Evolutionary conservation across 257 asterid genomes (phyloP).

Genomic region (Salvia rosmarinus): DNA sequence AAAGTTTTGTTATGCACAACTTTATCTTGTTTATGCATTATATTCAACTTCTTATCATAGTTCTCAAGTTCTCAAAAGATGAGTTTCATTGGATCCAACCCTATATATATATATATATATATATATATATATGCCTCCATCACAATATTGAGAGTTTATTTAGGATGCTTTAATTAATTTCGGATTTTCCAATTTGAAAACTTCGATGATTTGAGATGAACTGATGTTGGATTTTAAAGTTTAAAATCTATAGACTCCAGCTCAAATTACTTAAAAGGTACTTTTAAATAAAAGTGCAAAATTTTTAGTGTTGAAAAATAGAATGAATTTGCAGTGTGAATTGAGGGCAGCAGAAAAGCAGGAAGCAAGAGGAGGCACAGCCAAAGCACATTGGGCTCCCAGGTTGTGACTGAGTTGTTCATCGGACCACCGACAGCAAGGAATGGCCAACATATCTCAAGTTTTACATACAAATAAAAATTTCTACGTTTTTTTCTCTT

Average conservation of each 20-base stretch:
- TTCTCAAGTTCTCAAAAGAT: too few species aligned
- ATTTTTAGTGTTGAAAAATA: neutral
- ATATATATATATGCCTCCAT: neutral
- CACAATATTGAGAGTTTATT: neutral
- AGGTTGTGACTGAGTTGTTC: constrained; percentile 51
- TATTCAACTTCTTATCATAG: too few species aligned
- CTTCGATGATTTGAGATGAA: neutral
- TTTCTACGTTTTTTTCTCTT: neutral
- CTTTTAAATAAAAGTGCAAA: too few species aligned
- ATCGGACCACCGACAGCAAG: constrained; percentile 49
- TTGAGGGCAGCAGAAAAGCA: constrained; percentile 20
- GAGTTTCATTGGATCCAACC: too few species aligned
- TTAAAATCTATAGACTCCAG: too few species aligned
- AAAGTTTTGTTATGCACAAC: too few species aligned
- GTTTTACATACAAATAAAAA: neutral
- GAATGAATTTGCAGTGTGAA: constrained; percentile 34
- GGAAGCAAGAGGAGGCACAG: constrained; percentile 29
- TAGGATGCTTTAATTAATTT: neutral
- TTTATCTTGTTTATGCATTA: too few species aligned
- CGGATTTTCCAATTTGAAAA: neutral
- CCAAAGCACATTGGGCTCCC: constrained; percentile 35
- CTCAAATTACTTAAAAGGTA: too few species aligned
- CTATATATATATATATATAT: too few species aligned
- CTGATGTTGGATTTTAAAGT: neutral
- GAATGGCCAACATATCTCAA: neutral